Percentiles rank a stretch among this genome's conserved stretches.
Conservation (phyloP, 2,329 filamentous ascomycete genomes). For the Cladosporium velox region DNA sequence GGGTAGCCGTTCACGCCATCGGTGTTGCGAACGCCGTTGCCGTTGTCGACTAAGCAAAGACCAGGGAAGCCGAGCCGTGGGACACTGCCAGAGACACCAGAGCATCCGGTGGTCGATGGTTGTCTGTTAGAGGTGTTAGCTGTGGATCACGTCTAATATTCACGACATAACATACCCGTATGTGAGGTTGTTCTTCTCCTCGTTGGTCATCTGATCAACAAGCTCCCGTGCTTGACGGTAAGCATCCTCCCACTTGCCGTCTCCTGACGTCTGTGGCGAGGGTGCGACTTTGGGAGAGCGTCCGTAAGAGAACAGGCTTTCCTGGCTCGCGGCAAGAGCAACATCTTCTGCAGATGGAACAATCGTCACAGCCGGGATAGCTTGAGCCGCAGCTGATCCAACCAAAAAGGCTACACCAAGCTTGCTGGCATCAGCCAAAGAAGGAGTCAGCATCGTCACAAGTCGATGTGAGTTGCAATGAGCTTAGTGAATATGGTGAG, state of each 20-base stretch:
- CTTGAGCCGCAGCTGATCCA: conserved; percentile 3
- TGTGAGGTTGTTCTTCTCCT: conserved; percentile 40
- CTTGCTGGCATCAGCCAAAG: conserved; percentile 11
- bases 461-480: neutral
- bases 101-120: conserved; percentile 52
- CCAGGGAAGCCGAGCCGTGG: conserved; percentile 42
- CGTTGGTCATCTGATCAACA: conserved; percentile 38
- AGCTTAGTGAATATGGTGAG: neutral
- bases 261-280: conserved; percentile 32
- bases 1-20: conserved; percentile 41
- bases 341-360: conserved; percentile 9
- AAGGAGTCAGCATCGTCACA: conserved; percentile 10
- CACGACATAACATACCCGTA: conserved; percentile 34
- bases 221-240: conserved; percentile 36
- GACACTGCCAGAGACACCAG: conserved; percentile 69
- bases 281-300: conserved; percentile 32
- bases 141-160: conserved; percentile 9
- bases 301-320: conserved; percentile 35
- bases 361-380: conserved; percentile 1
- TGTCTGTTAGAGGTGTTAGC: neutral
- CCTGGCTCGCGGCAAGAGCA: conserved; percentile 26
- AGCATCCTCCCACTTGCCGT: conserved; percentile 49
- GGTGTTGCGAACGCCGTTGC: conserved; percentile 38
- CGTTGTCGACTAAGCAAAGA: conserved; percentile 45
- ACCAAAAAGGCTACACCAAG: conserved; percentile 13